A percentile compares a stretch with the other conserved stretches of the same genome.
These are phyloP conservation scores for Linum trigynum DNA, from an alignment of 345 rosid species.

Conservation along the genomic window DNA sequence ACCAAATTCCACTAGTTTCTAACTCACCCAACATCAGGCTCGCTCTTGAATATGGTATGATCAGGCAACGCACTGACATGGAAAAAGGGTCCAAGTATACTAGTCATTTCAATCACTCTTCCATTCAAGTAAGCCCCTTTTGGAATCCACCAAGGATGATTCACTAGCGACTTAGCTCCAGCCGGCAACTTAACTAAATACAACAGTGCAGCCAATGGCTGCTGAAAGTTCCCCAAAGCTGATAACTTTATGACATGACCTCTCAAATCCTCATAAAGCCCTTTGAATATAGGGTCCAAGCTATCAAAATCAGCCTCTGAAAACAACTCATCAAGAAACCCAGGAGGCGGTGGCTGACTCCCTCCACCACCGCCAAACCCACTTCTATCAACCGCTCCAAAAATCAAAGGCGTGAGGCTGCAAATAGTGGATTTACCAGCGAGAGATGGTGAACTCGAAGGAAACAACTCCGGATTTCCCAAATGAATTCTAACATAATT, in stretches of 20 bases:
- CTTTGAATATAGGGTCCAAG: constrained; percentile 67
- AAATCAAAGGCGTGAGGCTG: constrained; percentile 59
- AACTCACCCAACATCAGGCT: constrained; percentile 95
- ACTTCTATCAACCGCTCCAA: constrained; percentile 57
- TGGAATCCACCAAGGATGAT: constrained; percentile 93
- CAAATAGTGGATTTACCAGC: constrained; percentile 32
- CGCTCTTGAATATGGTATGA: constrained; percentile 69
- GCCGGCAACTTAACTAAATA: constrained; percentile 59
- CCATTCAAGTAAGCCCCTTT: constrained; percentile 79
- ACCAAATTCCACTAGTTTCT: neutral
- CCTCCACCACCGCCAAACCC: constrained; percentile 27
- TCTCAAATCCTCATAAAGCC: constrained; percentile 82
- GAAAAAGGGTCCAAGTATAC: constrained; percentile 91
- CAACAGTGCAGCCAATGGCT: constrained; percentile 71
- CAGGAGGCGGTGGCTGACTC: constrained; percentile 38
- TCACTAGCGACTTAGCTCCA: constrained; percentile 75
- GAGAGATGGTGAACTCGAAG: constrained; percentile 10
- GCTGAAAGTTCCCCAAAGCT: constrained; percentile 79
- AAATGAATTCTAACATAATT: constrained; percentile 75
- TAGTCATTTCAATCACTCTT: constrained; percentile 87
- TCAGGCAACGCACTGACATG: constrained; percentile 91
- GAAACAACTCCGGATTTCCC: constrained; percentile 64
- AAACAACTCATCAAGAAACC: constrained; percentile 78
- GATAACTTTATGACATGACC: constrained; percentile 69
- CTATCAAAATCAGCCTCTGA: constrained; percentile 72